Conservation (phyloP, 768 basidiomycete genomes). For the Leccinum olivaceopallidum region DNA sequence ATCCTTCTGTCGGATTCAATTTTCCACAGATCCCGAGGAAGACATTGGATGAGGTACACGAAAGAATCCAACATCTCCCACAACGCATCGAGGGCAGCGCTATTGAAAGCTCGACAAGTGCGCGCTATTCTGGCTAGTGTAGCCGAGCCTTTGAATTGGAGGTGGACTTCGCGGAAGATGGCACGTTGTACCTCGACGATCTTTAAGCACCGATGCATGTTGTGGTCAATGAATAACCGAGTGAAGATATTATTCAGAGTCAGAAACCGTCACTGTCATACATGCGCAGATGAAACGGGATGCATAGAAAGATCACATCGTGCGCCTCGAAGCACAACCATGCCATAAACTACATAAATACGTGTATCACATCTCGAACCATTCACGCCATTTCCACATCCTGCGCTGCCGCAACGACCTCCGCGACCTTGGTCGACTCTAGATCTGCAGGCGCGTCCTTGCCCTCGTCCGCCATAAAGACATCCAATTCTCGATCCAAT, state of each 20-base stretch:
- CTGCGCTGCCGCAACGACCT: constrained; percentile 23
- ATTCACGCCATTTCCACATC: constrained; percentile 59
- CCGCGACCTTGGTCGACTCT: constrained; percentile 14
- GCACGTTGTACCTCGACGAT: constrained; percentile 29
- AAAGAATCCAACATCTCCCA: constrained; percentile 26
- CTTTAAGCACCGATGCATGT: constrained; percentile 28
- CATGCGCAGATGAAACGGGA: background rate
- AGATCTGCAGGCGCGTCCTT: constrained; percentile 25
- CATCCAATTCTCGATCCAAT: constrained; percentile 85
- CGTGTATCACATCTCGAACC: constrained; percentile 1
- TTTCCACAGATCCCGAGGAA: constrained; percentile 32
- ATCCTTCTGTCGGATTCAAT: constrained; percentile 10
- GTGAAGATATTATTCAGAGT: background rate
- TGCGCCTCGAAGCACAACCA: constrained; percentile 1
- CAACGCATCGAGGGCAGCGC: constrained; percentile 25
- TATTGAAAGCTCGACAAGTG: constrained; percentile 26
- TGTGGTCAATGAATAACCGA: background rate
- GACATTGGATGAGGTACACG: constrained; percentile 22
- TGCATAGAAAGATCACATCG: constrained; percentile 1
- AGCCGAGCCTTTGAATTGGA: background rate
- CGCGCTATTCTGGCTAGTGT: constrained; percentile 27
- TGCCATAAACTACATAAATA: constrained; percentile 24
- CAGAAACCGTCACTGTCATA: background rate
- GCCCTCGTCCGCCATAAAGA: constrained; percentile 70
- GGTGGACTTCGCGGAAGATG: constrained; percentile 22